Conservation (phyloP, 1,284 basidiomycete genomes). For the Bjerkandera adusta region DNA sequence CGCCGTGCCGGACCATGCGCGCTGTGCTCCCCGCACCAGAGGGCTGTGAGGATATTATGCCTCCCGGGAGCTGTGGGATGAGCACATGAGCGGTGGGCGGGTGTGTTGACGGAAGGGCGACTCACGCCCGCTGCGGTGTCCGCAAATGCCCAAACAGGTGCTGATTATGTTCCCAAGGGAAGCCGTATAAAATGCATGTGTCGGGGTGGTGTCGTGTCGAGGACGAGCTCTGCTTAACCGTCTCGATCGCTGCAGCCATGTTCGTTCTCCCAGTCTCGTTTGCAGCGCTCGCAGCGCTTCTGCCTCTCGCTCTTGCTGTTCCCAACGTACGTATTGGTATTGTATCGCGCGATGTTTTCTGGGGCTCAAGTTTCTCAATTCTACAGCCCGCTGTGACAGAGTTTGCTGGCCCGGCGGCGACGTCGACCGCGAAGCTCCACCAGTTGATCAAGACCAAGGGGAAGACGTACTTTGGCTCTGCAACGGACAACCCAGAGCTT, state of each 20-base stretch:
- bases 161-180: no score
- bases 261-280: conserved; percentile 30
- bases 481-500: conserved; percentile 58
- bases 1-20: no score
- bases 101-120: no score
- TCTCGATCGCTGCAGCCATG: conserved; percentile 11
- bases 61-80: no score
- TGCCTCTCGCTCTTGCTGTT: conserved; percentile 33
- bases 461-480: conserved; percentile 58
- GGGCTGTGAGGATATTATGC: no score
- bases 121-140: no score
- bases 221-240: no score
- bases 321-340: conserved; percentile 29
- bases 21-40: no score
- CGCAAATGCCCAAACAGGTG: no score
- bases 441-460: conserved; percentile 44
- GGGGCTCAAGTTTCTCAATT: neutral
- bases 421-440: conserved; percentile 32
- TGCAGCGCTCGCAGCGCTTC: conserved; percentile 24
- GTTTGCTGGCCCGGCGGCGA: conserved; percentile 30
- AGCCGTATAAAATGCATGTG: no score
- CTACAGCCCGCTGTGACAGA: conserved; percentile 32
- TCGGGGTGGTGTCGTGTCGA: no score
- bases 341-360: neutral
- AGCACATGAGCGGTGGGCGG: no score